Percentiles rank a stretch among this genome's conserved stretches.
Evolutionary conservation across 2,329 filamentous ascomycete species (phyloP).

Genomic region (Cercospora berteroae): DNA sequence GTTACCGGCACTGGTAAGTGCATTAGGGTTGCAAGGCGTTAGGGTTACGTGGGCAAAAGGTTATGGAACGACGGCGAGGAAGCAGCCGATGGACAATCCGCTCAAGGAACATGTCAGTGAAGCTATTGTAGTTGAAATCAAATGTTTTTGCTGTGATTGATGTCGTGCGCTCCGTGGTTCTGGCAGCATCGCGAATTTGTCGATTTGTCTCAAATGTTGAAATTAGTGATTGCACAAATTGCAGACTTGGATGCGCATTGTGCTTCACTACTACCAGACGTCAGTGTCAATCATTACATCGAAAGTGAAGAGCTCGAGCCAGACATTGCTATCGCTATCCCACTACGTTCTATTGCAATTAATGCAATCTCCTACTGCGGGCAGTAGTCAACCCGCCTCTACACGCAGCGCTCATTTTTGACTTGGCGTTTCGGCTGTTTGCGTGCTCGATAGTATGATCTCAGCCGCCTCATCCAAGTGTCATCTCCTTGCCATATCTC

Average conservation of each 20-base stretch:
- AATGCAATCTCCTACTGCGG: background rate
- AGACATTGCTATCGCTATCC: no score
- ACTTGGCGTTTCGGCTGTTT: background rate
- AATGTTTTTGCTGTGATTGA: background rate
- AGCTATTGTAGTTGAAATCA: background rate
- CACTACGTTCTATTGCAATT: background rate
- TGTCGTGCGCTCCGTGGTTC: background rate
- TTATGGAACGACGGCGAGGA: background rate
- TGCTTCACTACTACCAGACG: no score
- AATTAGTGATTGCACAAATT: no score
- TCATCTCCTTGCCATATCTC: background rate
- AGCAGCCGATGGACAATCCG: background rate
- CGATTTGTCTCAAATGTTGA: background rate
- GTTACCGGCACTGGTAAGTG: background rate
- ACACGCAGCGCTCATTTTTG: background rate
- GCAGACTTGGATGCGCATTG: no score
- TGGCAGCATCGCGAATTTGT: background rate
- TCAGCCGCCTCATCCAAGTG: background rate
- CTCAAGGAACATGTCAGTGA: background rate
- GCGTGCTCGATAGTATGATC: background rate
- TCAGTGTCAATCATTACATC: no score
- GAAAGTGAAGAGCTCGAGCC: no score
- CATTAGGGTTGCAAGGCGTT: background rate
- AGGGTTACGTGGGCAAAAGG: background rate
- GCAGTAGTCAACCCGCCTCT: background rate